Evolutionary conservation across 2,329 filamentous ascomycete species (phyloP).

Genomic region (Colletotrichum sp.): DNA sequence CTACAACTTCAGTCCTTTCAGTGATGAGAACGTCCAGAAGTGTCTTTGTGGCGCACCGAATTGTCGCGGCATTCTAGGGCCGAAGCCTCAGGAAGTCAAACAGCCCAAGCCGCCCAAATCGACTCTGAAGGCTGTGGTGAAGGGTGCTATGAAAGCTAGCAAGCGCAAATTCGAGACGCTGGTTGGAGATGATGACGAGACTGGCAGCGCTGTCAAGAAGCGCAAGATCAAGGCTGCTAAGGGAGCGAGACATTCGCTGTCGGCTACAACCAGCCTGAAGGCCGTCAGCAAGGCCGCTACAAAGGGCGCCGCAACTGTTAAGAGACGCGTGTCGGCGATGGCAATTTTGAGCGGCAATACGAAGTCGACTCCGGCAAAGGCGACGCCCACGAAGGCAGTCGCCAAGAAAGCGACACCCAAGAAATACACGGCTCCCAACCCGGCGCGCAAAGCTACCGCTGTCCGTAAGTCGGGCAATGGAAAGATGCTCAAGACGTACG

Average conservation of each 20-base stretch:
- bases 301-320: conserved; percentile 32
- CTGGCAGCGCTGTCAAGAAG: conserved; percentile 17
- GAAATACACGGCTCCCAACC: conserved; percentile 20
- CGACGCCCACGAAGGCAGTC: not conserved
- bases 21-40: conserved; percentile 70
- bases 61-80: conserved; percentile 68
- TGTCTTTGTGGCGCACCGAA: conserved; percentile 69
- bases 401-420: conserved; percentile 3
- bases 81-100: conserved; percentile 63
- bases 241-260: conserved; percentile 38
- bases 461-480: conserved; percentile 22
- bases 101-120: conserved; percentile 49
- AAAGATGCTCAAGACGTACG: conserved; percentile 22
- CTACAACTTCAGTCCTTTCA: conserved; percentile 76
- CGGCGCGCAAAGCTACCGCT: conserved; percentile 15
- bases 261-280: conserved; percentile 29
- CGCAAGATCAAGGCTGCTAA: conserved; percentile 39
- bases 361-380: conserved; percentile 16
- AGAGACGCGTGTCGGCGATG: conserved; percentile 39
- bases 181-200: conserved; percentile 45
- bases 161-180: conserved; percentile 65
- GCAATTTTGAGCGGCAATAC: conserved; percentile 21
- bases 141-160: conserved; percentile 48
- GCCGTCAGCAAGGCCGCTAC: conserved; percentile 37
- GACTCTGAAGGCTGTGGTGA: conserved; percentile 40